Evolutionary conservation across 2,329 filamentous ascomycete species (phyloP).

Genomic region (Colletotrichum cordylinicola): DNA sequence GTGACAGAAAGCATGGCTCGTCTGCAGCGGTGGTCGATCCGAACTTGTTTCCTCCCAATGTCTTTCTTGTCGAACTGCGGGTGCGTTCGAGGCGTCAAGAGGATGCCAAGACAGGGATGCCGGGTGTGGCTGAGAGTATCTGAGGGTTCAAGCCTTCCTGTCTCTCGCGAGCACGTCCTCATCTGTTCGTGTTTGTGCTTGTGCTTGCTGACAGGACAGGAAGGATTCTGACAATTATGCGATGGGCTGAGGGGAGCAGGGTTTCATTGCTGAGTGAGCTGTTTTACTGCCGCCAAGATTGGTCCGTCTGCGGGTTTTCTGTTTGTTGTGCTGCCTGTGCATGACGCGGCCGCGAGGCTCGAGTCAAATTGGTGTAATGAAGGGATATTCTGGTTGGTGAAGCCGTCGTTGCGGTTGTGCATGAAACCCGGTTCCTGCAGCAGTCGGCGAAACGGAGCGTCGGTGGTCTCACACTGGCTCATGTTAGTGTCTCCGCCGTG

Average conservation of each 20-base stretch:
- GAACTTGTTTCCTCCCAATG: not conserved
- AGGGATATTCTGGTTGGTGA: not conserved
- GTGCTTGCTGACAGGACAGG: not conserved
- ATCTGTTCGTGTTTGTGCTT: not conserved
- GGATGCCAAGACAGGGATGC: not conserved
- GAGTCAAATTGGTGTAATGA: constrained; percentile 9
- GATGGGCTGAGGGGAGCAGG: not conserved
- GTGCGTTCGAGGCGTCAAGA: not conserved
- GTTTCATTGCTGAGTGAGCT: not conserved
- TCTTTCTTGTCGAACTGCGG: not conserved
- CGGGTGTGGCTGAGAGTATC: not conserved
- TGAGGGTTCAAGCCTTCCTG: not conserved
- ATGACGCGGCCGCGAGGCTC: constrained; percentile 5
- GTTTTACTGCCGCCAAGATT: not conserved
- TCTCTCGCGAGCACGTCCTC: not conserved
- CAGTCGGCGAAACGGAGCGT: not conserved
- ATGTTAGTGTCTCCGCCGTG: not conserved
- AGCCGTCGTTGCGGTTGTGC: not conserved
- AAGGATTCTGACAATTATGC: not conserved
- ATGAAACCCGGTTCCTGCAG: constrained; percentile 22
- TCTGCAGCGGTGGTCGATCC: not conserved
- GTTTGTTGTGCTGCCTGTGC: not conserved
- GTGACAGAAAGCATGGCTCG: not conserved
- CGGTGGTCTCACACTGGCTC: not conserved
- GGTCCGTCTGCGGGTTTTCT: not conserved